These are phyloP conservation scores for Calonectria multiphialidica DNA, from an alignment of 2,329 filamentous ascomycete genomes.

Conservation along the genomic window DNA sequence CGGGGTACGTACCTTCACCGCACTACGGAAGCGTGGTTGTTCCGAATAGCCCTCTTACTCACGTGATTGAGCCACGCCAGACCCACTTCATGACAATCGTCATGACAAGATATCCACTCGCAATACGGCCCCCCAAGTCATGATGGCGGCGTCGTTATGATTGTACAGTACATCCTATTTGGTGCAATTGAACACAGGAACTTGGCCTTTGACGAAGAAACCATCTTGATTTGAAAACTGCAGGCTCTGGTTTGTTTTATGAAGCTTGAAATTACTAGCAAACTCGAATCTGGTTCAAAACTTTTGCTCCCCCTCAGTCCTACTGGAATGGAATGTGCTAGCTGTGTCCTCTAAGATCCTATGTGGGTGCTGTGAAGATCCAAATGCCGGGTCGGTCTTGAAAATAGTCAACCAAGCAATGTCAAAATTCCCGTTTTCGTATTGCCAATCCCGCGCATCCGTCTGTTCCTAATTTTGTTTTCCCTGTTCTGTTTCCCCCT, in stretches of 20 bases:
- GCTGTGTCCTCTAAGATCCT: background rate
- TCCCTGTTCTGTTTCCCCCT: background rate
- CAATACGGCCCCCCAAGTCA: too few species aligned
- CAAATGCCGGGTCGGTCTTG: conserved; percentile 16
- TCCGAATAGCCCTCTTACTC: conserved; percentile 39
- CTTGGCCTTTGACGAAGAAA: background rate
- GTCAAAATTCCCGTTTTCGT: too few species aligned
- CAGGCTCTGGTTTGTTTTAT: background rate
- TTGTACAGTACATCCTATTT: background rate
- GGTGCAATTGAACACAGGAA: background rate
- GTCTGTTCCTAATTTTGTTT: background rate
- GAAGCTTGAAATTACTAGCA: background rate
- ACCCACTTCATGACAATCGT: background rate
- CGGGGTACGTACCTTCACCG: conserved; percentile 49
- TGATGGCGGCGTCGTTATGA: background rate
- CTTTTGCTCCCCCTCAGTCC: background rate
- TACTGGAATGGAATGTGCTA: background rate
- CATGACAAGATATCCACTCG: background rate
- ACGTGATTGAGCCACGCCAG: conserved; percentile 27
- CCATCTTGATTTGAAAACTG: too few species aligned
- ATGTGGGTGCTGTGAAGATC: conserved; percentile 10
- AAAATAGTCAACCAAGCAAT: conserved; percentile 12
- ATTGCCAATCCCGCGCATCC: background rate
- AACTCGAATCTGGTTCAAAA: background rate
- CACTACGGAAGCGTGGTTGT: conserved; percentile 40